Percentiles rank a stretch among this genome's conserved stretches.
phyloP scores from a whole-genome alignment of 2,329 filamentous ascomycete species.

The Neofusicoccum sp. region DNA sequence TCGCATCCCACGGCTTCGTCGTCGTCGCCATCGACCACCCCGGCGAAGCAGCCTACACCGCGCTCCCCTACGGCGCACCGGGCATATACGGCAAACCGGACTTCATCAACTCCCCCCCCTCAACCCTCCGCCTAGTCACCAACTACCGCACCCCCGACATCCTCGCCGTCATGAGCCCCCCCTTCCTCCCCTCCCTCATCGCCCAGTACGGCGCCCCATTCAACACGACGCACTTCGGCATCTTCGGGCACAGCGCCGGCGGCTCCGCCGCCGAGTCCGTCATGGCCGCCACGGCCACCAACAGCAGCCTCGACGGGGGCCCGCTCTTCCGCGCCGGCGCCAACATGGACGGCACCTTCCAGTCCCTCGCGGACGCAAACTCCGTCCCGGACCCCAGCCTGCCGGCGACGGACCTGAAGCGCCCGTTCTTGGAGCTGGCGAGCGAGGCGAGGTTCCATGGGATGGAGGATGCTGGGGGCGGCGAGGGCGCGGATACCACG shows the following conservation, averaged over 20 bases:
- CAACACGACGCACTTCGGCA: constrained; percentile 22
- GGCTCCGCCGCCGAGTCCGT: constrained; percentile 23
- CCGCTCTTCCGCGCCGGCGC: constrained; percentile 22
- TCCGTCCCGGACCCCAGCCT: neutral
- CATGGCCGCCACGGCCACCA: too few species aligned
- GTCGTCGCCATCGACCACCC: constrained; percentile 25
- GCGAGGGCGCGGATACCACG: constrained; percentile 19
- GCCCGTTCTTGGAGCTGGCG: constrained; percentile 26
- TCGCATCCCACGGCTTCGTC: constrained; percentile 24
- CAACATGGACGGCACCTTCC: constrained; percentile 23
- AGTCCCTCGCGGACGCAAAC: neutral
- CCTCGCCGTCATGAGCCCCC: constrained; percentile 18
- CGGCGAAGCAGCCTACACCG: constrained; percentile 23
- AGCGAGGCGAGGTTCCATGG: constrained; percentile 19
- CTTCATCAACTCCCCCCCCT: neutral
- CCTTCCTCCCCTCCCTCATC: neutral
- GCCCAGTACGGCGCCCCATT: neutral
- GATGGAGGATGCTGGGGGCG: neutral
- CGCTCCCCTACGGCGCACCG: constrained; percentile 15
- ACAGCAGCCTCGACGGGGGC: too few species aligned
- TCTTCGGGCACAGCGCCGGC: constrained; percentile 26
- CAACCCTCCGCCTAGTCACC: constrained; percentile 20
- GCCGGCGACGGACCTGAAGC: constrained; percentile 20
- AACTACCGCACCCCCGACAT: constrained; percentile 23
- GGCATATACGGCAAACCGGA: constrained; percentile 9